Conservation (phyloP, 1,284 basidiomycete genomes). For the Paramarasmius palmivorus region DNA sequence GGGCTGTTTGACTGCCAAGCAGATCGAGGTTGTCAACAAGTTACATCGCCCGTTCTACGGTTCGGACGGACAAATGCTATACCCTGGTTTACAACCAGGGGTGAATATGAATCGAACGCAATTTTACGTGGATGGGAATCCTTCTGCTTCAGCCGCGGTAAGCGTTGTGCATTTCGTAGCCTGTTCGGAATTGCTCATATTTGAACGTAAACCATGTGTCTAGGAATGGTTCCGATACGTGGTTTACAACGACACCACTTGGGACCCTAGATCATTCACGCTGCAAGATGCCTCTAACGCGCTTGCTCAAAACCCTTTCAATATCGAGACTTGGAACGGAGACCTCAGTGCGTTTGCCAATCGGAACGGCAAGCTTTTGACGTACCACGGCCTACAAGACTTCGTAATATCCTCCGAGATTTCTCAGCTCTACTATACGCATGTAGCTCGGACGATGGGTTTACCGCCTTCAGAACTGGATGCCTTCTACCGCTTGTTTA, state of each 20-base stretch:
- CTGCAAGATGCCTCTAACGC: slow-evolving; percentile 1
- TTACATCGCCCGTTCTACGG: slow-evolving; percentile 32
- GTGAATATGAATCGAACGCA: background rate
- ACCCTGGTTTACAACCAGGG: slow-evolving; percentile 24
- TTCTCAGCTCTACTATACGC: slow-evolving; percentile 18
- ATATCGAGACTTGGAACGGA: slow-evolving; percentile 19
- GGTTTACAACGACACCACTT: slow-evolving; percentile 12
- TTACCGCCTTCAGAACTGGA: slow-evolving; percentile 9
- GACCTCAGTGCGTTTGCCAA: slow-evolving; percentile 18
- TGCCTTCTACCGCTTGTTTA: slow-evolving; percentile 18
- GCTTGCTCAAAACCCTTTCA: slow-evolving; percentile 15
- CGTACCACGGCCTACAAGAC: slow-evolving; percentile 21
- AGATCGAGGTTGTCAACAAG: slow-evolving; percentile 32
- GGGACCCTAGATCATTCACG: slow-evolving; percentile 8
- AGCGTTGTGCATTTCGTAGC: too few species aligned
- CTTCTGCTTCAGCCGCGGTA: background rate
- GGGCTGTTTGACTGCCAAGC: slow-evolving; percentile 30
- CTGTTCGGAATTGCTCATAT: too few species aligned
- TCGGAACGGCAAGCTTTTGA: slow-evolving; percentile 20
- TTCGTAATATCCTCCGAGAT: slow-evolving; percentile 17
- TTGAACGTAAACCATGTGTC: background rate
- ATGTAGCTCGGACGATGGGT: slow-evolving; percentile 1
- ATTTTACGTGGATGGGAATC: slow-evolving; percentile 10
- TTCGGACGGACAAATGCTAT: slow-evolving; percentile 26
- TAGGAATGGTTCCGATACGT: slow-evolving; percentile 18